Conservation (phyloP, 1,284 basidiomycete genomes). For the Amylostereum areolatum region DNA sequence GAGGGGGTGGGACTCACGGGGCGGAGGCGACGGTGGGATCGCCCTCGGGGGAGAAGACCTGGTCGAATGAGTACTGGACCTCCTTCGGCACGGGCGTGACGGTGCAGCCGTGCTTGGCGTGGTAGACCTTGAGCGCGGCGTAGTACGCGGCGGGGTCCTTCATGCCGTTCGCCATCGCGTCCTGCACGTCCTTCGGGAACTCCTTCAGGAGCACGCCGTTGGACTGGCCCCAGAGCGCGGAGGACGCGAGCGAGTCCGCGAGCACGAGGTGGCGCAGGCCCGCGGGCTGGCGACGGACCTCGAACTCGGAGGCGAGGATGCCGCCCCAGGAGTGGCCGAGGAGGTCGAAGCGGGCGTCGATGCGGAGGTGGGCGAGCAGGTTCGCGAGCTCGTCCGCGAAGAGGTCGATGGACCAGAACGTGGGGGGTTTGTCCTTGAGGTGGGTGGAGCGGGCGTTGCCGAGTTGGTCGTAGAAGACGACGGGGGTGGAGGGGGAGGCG, state of each 20-base stretch:
- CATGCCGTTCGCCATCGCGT: slow-evolving; percentile 16
- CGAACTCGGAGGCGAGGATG: slow-evolving; percentile 22
- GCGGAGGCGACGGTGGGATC: slow-evolving; percentile 16
- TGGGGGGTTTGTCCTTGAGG: slow-evolving; percentile 21
- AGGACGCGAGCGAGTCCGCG: slow-evolving; percentile 20
- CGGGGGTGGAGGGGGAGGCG: slow-evolving; percentile 14
- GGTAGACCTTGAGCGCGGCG: slow-evolving; percentile 26
- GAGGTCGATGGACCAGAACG: slow-evolving; percentile 29
- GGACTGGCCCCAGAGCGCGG: slow-evolving; percentile 20
- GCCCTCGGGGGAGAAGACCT: slow-evolving; percentile 5
- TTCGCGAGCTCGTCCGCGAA: slow-evolving; percentile 29
- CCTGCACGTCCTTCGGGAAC: slow-evolving; percentile 22
- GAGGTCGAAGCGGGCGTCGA: slow-evolving; percentile 22
- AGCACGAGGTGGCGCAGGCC: slow-evolving; percentile 27
- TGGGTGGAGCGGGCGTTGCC: slow-evolving; percentile 27
- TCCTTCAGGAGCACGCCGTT: slow-evolving; percentile 12
- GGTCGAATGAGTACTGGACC: slow-evolving; percentile 10
- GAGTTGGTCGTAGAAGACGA: slow-evolving; percentile 33
- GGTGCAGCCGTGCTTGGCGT: slow-evolving; percentile 18
- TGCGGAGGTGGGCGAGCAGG: slow-evolving; percentile 21
- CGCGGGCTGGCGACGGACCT: slow-evolving; percentile 16
- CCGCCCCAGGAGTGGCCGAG: slow-evolving; percentile 33
- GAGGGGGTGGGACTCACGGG: slow-evolving; percentile 10
- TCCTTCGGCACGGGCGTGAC: slow-evolving; percentile 20
- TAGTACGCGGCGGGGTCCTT: slow-evolving; percentile 20